Base-by-base conservation (phyloP, 23 red algal species). In the Pyropia haitanensis region DNA sequence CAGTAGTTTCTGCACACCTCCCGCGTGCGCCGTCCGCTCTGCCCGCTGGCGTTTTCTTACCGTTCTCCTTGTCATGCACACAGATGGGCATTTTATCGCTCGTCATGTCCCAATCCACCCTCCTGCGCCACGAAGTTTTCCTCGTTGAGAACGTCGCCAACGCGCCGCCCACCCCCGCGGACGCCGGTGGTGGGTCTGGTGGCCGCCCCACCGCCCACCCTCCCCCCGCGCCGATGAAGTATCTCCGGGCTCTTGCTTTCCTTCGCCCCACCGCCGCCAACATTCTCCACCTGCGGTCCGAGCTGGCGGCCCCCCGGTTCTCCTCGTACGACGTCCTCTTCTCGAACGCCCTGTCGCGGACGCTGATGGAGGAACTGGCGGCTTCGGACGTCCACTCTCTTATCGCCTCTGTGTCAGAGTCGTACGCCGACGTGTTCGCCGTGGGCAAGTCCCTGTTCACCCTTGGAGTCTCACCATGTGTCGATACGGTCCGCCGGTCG, bases 361-460 rank as follows among this genome's bases (percentile, higher is more conserved):
- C 80, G 25, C 55, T 65, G 27, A 58, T 98, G 21, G 94, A 98
- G 71, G 85, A 98, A 61, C 78, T 98, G n/a, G 94, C 94, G 14
- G 85, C 91, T 24, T 81, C 94, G 17, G 94, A 98, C 26, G 76
- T 61, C 48, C 67, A 56, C 54, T 75, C 80, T 39, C 57, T 58
- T 13, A 74, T 98, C 10, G 81, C 70, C 13, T 54, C 78, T 65
- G 85, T 98, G 2, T 67, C 78, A 2, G 94, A 98, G 63, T 75
- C 79, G 49, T 98, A 61, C 62, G 57, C 68, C 24, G 94, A 98
- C 50, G 87, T 82, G 33, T 87, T 68, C 61, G 57, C 86, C 17
- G 57, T 89, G 33, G 70, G 66, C 16, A 63, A 53, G 39, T 55
- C 57, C 22, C 50, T 95, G 28, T 60, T 95, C 53, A 78, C 77